phyloP scores from a whole-genome alignment of 2,329 filamentous ascomycete genomes.

The Fusarium sp. region DNA sequence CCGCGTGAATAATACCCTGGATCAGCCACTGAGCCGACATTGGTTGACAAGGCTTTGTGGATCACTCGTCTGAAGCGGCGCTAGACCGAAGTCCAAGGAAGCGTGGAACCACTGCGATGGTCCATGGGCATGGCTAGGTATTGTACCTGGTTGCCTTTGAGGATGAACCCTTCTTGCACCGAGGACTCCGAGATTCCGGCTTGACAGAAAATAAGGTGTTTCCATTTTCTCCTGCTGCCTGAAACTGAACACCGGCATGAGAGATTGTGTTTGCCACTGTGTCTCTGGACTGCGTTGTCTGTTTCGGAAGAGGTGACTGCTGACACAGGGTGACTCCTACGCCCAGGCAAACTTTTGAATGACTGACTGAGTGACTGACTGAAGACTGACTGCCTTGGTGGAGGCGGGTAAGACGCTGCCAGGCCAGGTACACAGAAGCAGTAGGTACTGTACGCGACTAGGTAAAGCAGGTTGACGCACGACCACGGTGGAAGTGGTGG shows the following conservation, averaged over 20 bases:
- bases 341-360: background rate
- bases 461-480: conserved; percentile 33
- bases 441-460: conserved; percentile 16
- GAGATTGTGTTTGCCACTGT: conserved; percentile 3
- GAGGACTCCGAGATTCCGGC: conserved; percentile 32
- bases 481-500: conserved; percentile 41
- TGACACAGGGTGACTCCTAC: conserved; percentile 7
- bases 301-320: conserved; percentile 1
- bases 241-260: background rate
- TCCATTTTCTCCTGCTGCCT: background rate
- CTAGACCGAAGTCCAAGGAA: conserved; percentile 35
- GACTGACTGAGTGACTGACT: conserved; percentile 6
- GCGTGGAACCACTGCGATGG: conserved; percentile 39
- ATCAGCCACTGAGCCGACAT: conserved; percentile 38
- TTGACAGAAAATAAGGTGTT: background rate
- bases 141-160: conserved; percentile 16
- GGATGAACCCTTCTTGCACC: conserved; percentile 38
- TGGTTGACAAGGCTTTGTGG: conserved; percentile 36
- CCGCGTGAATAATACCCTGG: conserved; percentile 32
- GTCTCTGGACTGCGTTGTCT: background rate
- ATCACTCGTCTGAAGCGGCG: conserved; percentile 28
- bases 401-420: conserved; percentile 22
- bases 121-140: conserved; percentile 9
- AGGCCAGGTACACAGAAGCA: conserved; percentile 19
- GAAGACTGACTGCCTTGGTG: conserved; percentile 3